Evolutionary conservation across 75 land plant species (phyloP).

Genomic region (Gnetum montanum): DNA sequence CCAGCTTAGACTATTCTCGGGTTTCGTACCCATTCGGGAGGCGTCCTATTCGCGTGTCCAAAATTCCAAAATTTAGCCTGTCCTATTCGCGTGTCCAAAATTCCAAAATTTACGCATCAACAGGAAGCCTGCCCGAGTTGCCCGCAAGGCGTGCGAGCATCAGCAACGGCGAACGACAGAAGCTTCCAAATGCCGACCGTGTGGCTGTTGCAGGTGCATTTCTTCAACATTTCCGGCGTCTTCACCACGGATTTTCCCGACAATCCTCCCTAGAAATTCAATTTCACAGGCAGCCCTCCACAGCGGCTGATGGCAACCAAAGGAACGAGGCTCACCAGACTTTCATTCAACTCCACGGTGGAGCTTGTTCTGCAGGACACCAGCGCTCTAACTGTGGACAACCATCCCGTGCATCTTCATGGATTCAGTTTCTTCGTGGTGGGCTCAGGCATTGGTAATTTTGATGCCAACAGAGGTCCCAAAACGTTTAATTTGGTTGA

Average conservation of each 20-base stretch:
- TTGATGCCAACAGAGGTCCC: slow-evolving; percentile 28
- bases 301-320: slow-evolving; percentile 12
- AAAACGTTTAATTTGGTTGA: slow-evolving; percentile 43
- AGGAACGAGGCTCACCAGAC: slow-evolving; percentile 13
- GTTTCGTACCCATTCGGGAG: too few relatives aligned
- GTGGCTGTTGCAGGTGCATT: slow-evolving; percentile 40
- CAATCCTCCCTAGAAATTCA: slow-evolving; percentile 17
- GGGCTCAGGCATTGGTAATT: slow-evolving; percentile 39
- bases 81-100: too few relatives aligned
- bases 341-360: slow-evolving; percentile 22
- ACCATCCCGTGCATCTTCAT: slow-evolving; percentile 37
- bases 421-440: slow-evolving; percentile 33
- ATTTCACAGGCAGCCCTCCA: slow-evolving; percentile 23
- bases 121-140: slow-evolving; percentile 25
- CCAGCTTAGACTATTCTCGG: too few relatives aligned
- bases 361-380: slow-evolving; percentile 34
- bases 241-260: slow-evolving; percentile 28
- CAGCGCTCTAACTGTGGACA: slow-evolving; percentile 22
- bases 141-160: slow-evolving; percentile 7
- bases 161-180: slow-evolving; percentile 39
- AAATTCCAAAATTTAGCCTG: too few relatives aligned
- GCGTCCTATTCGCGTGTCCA: too few relatives aligned
- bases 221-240: slow-evolving; percentile 17
- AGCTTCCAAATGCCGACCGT: slow-evolving; percentile 31
- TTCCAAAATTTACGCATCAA: too few relatives aligned